Base-by-base conservation (phyloP, 2,329 filamentous ascomycete species). In the Escovopsis sp. region DNA sequence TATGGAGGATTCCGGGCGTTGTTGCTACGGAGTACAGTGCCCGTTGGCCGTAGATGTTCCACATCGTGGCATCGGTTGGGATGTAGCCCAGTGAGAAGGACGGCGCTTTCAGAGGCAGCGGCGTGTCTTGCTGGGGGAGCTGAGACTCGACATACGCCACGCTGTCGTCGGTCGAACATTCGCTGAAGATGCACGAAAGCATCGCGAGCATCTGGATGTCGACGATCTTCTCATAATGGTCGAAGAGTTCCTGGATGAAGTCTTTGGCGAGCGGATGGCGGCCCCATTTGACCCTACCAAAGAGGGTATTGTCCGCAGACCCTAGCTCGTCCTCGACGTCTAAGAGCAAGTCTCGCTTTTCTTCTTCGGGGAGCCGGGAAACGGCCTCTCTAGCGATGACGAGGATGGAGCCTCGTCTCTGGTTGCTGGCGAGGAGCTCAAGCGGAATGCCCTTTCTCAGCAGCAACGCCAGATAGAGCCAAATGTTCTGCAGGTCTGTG, bases 391-490 rank as follows among this genome's bases (percentile, higher is more conserved):
- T 75, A 12, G 83, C 83, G 48, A 88, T 75, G 6, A 87, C 72
- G 26, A 86, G 62, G 39, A 83, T 71, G 3, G 76, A 78, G 45
- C 80, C 69, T 8, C 69, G 66, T 35, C 68, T 65, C 47, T 70
- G 65, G 28, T 68, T 63, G 43, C 72, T 68, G 4, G 69, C 66
- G 36, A 82, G 62, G 26, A 85, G 64, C 51, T 82, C 72, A 4
- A 89, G 65, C 1, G 82, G 83, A 26, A 88, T 79, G 37, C 85
- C 77, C 50, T 84, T 82, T 49, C 79, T 77, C 38, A 96, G 65
- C 6, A 96, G 68, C 45, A 95, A 67, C 15, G 77, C 80, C 43
- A 86, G 69, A 49, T 95, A 81, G 39, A 75, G 76, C 91, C 91
- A 98, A 6, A 94, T 75, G 51, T 86, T 77, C 26, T 82, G 80